Base-by-base conservation (phyloP, 805 yeast species). In the Wickerhamomyces strasburgensis region DNA sequence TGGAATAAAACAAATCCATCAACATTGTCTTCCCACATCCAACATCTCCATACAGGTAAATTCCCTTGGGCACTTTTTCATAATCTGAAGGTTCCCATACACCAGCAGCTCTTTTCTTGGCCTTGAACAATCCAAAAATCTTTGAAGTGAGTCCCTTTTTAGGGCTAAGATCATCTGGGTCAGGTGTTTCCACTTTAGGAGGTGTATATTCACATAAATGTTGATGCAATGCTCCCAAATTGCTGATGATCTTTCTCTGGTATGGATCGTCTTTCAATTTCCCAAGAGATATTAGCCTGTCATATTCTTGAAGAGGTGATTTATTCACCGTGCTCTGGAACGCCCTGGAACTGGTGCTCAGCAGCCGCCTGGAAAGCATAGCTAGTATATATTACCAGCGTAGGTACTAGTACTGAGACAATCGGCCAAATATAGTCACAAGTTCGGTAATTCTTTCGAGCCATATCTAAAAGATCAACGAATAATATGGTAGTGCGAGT, bases 1-100 rank as follows among this genome's bases (percentile, higher is more conserved):
- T 86, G 15, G 75, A 67, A 61, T 89, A 93, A 53, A 93, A 93
- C 47, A 93, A 67, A 60, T 93, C 98, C 98, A 93, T 90, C 42
- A 93, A 67, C 97, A 93, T 90, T 6, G 98, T 93, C 57, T 93
- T 90, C 4, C 98, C 98, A 61, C 98, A 89, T 2, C 98, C 98
- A 29, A 93, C 98, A 59, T 93, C 98, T 16, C 98, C 98, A 60
- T 85, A 93, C 21, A 93, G 68, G 54, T 93, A 93, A 6, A 93
- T 82, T 5, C 98, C 98, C 47, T 73, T 68, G 2, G 93, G 96
- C 11, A 80, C 67, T 3, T 50, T 51, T 14, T 60, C 60, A 19
- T 61, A 66, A 29, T 53, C 59, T 7, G 29, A 21, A 11, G 33
- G 8, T 6, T 14, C 8, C 29, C 5, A 7, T 23, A 26, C 13